These are phyloP conservation scores for Leersia perrieri DNA, from an alignment of 176 grass and related monocot species.

Conservation along the genomic window DNA sequence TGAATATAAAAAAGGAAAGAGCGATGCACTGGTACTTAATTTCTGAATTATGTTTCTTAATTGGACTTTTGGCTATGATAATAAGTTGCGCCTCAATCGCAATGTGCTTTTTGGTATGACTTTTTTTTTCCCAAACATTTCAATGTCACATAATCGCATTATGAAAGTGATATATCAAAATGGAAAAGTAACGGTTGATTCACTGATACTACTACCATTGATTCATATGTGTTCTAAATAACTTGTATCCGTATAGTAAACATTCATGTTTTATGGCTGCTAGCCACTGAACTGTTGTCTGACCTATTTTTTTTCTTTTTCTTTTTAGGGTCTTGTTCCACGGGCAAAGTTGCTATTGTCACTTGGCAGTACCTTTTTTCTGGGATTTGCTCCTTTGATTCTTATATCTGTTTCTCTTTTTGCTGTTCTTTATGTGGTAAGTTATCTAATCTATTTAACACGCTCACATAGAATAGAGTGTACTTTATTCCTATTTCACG, in stretches of 20 bases:
- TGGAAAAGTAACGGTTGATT: neutral
- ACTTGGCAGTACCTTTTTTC: slow-evolving; percentile 83
- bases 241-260: neutral
- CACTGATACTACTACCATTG: neutral
- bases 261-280: neutral
- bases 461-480: neutral
- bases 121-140: neutral
- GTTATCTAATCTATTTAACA: neutral
- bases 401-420: slow-evolving; percentile 64
- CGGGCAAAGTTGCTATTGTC: slow-evolving; percentile 78
- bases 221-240: neutral
- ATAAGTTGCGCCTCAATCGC: neutral
- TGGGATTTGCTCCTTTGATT: slow-evolving; percentile 84
- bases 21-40: neutral
- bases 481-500: neutral
- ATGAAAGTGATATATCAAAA: neutral
- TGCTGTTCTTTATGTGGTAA: slow-evolving; percentile 75
- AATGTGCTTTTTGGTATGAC: neutral
- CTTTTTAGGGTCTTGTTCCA: slow-evolving; percentile 78
- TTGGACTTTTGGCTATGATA: neutral
- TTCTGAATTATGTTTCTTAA: neutral
- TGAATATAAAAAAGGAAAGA: neutral
- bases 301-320: slow-evolving; percentile 18
- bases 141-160: neutral
- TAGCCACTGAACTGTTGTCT: neutral